Base-by-base conservation (phyloP, 345 rosid genomes). In the Citrus sp. region DNA sequence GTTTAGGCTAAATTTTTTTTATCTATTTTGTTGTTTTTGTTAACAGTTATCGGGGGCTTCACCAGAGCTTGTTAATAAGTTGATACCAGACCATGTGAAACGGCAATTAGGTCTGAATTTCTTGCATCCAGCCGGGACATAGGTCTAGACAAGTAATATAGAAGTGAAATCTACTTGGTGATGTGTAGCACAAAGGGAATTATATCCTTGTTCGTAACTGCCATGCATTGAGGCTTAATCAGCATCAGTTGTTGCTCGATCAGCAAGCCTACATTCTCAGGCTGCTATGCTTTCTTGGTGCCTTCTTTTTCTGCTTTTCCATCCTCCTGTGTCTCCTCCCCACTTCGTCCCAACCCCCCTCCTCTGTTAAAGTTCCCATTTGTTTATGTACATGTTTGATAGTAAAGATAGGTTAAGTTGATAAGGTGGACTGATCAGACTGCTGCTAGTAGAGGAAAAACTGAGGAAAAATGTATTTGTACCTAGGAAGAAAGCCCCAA, bases 61-160 rank as follows among this genome's bases (percentile, higher is more conserved):
- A 74, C 89, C 90, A 27, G 98, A 91, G 73, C 92, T 91, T n/a
- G 90, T 90, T 24, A 91, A 86, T 83, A 93, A 90, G 91, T 85
- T 93, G 87, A 90, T 91, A 74, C 98, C 98, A 35, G 98, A 93
- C 54, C 92, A 92, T 80, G 86, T 90, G 85, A 91, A 92, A 79
- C 87, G 94, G 79, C 93, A 92, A 75, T 80, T 91, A 84, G 98
- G 94, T 76, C 88, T 88, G 66, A 88, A 87, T 85, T 87, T 93
- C 85, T 77, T 92, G 89, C 89, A 90, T 81, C 92, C 84, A 61
- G 84, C 90, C n/a, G 93, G 93, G 73, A 88, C 97, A 80, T 93
- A 84, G 85, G 38, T 21, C 16, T 27, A n/a, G 54, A 51, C 21
- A 72, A 76, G 63, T 28, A 72, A 70, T 73, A 58, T 37, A 24